Evolutionary conservation across 352 stramenopile species (phyloP).

Genomic region (Poterioochromonas sp.): DNA sequence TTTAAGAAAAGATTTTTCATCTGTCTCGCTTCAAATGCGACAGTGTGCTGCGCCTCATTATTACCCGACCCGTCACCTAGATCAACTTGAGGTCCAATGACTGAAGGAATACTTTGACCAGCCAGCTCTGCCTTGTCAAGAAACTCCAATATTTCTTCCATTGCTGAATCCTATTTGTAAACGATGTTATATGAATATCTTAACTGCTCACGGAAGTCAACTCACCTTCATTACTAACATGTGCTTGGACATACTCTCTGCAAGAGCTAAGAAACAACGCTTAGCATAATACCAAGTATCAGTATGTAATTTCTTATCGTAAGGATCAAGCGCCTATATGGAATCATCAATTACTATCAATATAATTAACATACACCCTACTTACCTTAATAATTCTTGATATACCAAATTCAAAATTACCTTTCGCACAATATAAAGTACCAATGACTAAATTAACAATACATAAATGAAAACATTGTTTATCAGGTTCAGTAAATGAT

Average conservation of each 20-base stretch:
- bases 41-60: slow-evolving; percentile 53
- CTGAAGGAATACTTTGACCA: slow-evolving; percentile 76
- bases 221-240: slow-evolving; percentile 80
- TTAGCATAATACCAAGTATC: slow-evolving; percentile 86
- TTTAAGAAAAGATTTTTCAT: slow-evolving; percentile 87
- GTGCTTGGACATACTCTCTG: slow-evolving; percentile 83
- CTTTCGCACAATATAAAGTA: slow-evolving; percentile 91
- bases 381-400: slow-evolving; percentile 71
- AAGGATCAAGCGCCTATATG: slow-evolving; percentile 74
- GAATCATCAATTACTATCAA: not conserved
- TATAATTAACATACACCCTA: not conserved
- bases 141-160: slow-evolving; percentile 85
- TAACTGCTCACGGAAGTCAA: not conserved
- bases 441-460: slow-evolving; percentile 93
- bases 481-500: slow-evolving; percentile 63
- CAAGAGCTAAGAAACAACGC: slow-evolving; percentile 82
- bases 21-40: slow-evolving; percentile 81
- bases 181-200: not conserved
- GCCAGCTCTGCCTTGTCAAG: slow-evolving; percentile 77
- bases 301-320: slow-evolving; percentile 84
- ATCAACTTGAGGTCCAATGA: slow-evolving; percentile 52
- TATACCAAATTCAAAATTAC: slow-evolving; percentile 93
- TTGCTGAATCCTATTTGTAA: slow-evolving; percentile 59
- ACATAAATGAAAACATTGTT: slow-evolving; percentile 68
- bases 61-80: not conserved